These are phyloP conservation scores for Baudoinia panamericana DNA, from an alignment of 495 filamentous ascomycete genomes.

Conservation along the genomic window DNA sequence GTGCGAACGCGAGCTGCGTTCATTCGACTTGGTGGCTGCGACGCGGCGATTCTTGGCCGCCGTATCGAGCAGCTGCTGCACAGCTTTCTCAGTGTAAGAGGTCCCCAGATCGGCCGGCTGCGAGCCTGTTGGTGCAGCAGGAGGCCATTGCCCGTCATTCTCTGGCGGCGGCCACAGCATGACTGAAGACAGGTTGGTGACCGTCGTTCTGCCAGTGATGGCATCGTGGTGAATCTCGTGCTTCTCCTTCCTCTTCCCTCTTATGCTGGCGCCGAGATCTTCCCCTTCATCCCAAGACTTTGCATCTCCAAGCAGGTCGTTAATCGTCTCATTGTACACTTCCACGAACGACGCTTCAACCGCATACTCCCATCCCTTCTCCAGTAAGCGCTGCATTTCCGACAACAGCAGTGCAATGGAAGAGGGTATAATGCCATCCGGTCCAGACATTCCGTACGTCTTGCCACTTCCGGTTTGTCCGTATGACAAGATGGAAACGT, in stretches of 20 bases:
- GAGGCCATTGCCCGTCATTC: too few relatives aligned
- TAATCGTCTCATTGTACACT: conserved; percentile 95
- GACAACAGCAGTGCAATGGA: conserved; percentile 88
- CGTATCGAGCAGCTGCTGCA: conserved; percentile 39
- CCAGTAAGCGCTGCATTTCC: conserved; percentile 63
- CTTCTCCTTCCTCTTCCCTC: conserved; percentile 49
- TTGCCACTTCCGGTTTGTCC: conserved; percentile 96
- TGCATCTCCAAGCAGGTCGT: conserved; percentile 72
- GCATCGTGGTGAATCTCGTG: conserved; percentile 87
- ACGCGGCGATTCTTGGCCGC: conserved; percentile 79
- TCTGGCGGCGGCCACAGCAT: conserved; percentile 33
- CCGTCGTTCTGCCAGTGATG: conserved; percentile 62
- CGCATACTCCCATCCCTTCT: conserved; percentile 86
- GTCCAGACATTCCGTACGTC: conserved; percentile 88
- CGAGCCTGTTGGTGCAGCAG: neutral
- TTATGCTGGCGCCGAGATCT: conserved; percentile 7
- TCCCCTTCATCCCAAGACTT: conserved; percentile 31
- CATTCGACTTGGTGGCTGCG: conserved; percentile 91
- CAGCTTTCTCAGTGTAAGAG: conserved; percentile 11
- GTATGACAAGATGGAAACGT: conserved; percentile 98
- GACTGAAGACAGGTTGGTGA: conserved; percentile 73
- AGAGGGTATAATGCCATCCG: conserved; percentile 88
- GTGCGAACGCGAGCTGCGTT: conserved; percentile 84
- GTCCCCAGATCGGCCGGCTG: neutral
- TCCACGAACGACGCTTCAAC: conserved; percentile 97